A percentile compares a stretch with the other conserved stretches of the same genome.
phyloP scores from a whole-genome alignment of 1,284 basidiomycete genomes.

The Ceratobasidium sp. region DNA sequence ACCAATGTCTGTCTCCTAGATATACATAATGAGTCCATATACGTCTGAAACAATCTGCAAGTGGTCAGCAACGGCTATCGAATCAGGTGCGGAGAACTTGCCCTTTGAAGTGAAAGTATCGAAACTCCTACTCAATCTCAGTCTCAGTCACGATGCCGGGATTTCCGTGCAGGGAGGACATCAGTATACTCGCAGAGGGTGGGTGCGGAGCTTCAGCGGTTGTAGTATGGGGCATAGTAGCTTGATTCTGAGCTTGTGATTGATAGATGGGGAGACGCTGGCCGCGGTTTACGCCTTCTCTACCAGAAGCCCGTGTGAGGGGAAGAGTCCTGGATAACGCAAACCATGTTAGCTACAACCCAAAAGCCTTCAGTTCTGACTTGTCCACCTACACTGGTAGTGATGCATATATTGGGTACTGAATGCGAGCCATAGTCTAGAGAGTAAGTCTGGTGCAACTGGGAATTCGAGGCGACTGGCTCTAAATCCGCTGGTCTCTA shows the following conservation, averaged over 20 bases:
- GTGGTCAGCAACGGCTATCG: no score
- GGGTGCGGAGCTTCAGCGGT: neutral
- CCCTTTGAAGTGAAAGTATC: no score
- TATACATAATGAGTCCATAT: no score
- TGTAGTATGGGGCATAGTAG: neutral
- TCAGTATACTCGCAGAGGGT: neutral
- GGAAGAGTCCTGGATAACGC: neutral
- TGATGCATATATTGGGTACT: neutral
- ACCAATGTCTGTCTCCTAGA: no score
- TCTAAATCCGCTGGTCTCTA: neutral
- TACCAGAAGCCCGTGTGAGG: neutral
- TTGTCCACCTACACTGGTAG: neutral
- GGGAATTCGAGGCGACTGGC: neutral
- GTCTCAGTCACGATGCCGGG: no score
- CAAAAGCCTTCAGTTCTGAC: neutral
- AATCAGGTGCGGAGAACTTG: no score
- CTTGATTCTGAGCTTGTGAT: neutral
- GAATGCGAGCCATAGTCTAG: neutral
- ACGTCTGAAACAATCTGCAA: no score
- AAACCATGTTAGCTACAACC: neutral
- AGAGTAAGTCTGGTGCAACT: neutral
- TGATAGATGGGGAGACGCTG: neutral
- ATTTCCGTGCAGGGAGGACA: neutral
- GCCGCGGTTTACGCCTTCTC: no score
- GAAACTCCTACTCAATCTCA: no score